A percentile compares a stretch with the other conserved stretches of the same genome.
Evolutionary conservation across 129 eudicot genomes (phyloP).

Genomic region (Saposhnikovia divaricata): DNA sequence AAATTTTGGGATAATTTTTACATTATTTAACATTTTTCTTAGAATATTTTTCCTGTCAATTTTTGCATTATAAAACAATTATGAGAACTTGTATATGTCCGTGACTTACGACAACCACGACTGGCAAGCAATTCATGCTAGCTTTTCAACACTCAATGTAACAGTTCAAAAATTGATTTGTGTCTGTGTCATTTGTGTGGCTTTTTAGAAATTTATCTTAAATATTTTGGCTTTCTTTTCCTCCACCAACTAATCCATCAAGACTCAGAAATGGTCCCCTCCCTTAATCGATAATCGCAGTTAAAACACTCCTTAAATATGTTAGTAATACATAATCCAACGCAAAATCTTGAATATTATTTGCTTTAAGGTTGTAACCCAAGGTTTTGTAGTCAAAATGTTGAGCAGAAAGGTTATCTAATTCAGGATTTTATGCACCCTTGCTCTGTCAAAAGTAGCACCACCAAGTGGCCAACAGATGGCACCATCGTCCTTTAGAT

Average conservation of each 20-base stretch:
- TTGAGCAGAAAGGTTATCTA: slow-evolving; percentile 13
- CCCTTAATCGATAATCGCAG: background rate
- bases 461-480: slow-evolving; percentile 14
- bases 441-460: background rate
- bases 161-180: too few species aligned
- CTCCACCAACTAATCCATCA: background rate
- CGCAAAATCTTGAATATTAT: background rate
- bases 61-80: too few species aligned
- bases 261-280: slow-evolving; percentile 5
- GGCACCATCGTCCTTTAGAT: background rate
- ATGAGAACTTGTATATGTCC: too few species aligned
- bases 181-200: too few species aligned
- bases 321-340: background rate
- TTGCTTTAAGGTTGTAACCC: slow-evolving; percentile 10
- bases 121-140: too few species aligned
- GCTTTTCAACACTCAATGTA: too few species aligned
- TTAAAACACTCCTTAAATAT: background rate
- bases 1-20: too few species aligned
- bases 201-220: too few species aligned
- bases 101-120: too few species aligned
- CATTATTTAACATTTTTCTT: too few species aligned
- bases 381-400: slow-evolving; percentile 15
- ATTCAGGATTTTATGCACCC: slow-evolving; percentile 1
- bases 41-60: too few species aligned
- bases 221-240: too few species aligned